phyloP scores from a whole-genome alignment of 345 rosid genomes.

The Populus tremula region DNA sequence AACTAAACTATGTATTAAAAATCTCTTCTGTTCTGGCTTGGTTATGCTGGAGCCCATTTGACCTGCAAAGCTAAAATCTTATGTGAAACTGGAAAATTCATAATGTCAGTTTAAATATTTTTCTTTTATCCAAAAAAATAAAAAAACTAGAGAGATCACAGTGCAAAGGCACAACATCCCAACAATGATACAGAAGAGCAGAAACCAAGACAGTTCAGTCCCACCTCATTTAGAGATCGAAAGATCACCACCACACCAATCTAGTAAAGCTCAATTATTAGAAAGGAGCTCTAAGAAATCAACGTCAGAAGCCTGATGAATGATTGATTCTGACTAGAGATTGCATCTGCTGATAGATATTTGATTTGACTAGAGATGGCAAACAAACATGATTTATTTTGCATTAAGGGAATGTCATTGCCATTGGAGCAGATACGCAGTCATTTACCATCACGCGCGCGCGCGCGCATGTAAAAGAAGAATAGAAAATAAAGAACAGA shows the following conservation, averaged over 20 bases:
- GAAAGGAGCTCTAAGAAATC: not conserved
- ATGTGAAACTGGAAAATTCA: not conserved
- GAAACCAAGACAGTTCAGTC: not conserved
- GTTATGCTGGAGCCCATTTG: slow-evolving; percentile 53
- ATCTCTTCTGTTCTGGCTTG: slow-evolving; percentile 28
- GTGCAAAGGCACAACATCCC: not conserved
- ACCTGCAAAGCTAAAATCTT: slow-evolving; percentile 34
- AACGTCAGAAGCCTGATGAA: not conserved
- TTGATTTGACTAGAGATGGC: too few species aligned
- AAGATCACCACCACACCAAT: not conserved
- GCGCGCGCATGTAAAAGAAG: too few species aligned
- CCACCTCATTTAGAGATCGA: not conserved
- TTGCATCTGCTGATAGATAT: too few species aligned
- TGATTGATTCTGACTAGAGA: not conserved
- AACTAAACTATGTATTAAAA: slow-evolving; percentile 31
- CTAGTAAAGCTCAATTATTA: not conserved
- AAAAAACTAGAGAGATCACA: not conserved
- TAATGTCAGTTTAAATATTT: not conserved
- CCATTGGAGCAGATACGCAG: too few species aligned
- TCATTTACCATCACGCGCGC: too few species aligned
- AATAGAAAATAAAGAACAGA: too few species aligned
- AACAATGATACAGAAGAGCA: not conserved
- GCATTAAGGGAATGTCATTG: too few species aligned
- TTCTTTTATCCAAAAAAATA: not conserved
- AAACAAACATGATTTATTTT: too few species aligned